Evolutionary conservation across 352 stramenopile species (phyloP).

Genomic region (Hyaloperonospora arabidopsidis): DNA sequence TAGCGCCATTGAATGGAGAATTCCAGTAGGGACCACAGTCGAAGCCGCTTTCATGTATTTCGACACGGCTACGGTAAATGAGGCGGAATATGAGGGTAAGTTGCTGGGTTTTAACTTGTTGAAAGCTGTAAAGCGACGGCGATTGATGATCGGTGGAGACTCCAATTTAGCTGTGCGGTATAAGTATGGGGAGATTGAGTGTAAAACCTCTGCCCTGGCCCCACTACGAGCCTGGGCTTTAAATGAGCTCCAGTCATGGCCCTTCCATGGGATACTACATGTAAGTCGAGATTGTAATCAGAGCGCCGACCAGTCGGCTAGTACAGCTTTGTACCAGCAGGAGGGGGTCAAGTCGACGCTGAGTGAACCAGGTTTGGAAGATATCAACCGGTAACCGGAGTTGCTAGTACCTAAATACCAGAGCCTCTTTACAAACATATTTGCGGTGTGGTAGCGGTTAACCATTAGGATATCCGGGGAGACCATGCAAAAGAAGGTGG

Average conservation of each 20-base stretch:
- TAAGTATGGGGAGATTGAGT: background rate
- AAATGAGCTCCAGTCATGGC: background rate
- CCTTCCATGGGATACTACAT: background rate
- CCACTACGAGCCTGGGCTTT: background rate
- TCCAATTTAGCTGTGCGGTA: slow-evolving; percentile 6
- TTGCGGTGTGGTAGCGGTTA: background rate
- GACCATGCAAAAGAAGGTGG: too few relatives aligned
- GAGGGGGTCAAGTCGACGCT: background rate
- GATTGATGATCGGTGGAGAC: too few relatives aligned
- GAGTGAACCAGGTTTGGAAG: background rate
- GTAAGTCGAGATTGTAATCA: slow-evolving; percentile 6
- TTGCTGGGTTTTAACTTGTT: too few relatives aligned
- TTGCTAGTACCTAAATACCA: background rate
- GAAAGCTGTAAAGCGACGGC: too few relatives aligned
- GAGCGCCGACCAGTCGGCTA: background rate
- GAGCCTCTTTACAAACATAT: background rate
- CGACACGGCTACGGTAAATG: too few relatives aligned
- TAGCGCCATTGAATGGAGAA: too few relatives aligned
- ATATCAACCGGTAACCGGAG: background rate
- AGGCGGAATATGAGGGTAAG: too few relatives aligned
- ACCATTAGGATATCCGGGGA: too few relatives aligned
- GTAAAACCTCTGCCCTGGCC: background rate
- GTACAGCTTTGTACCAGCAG: slow-evolving; percentile 4
- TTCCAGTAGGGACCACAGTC: too few relatives aligned
- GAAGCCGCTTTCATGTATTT: too few relatives aligned